Evolutionary conservation across 331 rosid genomes (phyloP), one percentile per base, ranked within the genome.

Genomic region (Acacia pycnantha): DNA sequence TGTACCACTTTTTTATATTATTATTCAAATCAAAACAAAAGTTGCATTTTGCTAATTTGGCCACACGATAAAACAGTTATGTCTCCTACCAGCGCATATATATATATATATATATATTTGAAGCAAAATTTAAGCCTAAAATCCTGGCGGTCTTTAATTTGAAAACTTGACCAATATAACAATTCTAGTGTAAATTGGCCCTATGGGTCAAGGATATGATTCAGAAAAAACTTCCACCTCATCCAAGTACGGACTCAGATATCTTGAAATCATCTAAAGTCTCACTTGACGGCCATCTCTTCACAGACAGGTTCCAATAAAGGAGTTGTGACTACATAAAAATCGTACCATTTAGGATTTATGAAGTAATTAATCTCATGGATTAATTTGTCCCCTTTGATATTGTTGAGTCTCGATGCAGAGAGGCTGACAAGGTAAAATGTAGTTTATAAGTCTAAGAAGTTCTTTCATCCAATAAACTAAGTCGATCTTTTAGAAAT

Each of bases 21-120:
- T 54, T 21, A 54, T 54, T 54, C 14, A 58, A 58, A n/a, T 29
- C 27, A 48, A 11, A 50, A 18, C 64, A 33, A 77, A 62, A 77
- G 81, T 16, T 43, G 6, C 24, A 6, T 69, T 76, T 47, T 64
- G 44, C 79, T 35, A 54, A 82, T 53, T 66, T 67, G 71, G 22
- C 76, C 84, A 7, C 69, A 46, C 77, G 58, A 19, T n/a, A 54
- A 68, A 70, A 68, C 70, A 79, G 82, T 47, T 76, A 69, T 79
- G 87, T 80, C 85, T 83, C 80, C 79, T 50, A 73, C 71, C 73
- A 33, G 68, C 47, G 26, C 24, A 14, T 7, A n/a, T 19, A 21
- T 53, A n/a, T n/a, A n/a, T n/a, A n/a, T n/a, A n/a, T n/a, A n/a
- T n/a, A 22, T 56, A 22, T 56, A 22, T 8, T 44, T 19, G n/a